Conservation (phyloP, 2,329 filamentous ascomycete genomes). For the Penicillium sp. region DNA sequence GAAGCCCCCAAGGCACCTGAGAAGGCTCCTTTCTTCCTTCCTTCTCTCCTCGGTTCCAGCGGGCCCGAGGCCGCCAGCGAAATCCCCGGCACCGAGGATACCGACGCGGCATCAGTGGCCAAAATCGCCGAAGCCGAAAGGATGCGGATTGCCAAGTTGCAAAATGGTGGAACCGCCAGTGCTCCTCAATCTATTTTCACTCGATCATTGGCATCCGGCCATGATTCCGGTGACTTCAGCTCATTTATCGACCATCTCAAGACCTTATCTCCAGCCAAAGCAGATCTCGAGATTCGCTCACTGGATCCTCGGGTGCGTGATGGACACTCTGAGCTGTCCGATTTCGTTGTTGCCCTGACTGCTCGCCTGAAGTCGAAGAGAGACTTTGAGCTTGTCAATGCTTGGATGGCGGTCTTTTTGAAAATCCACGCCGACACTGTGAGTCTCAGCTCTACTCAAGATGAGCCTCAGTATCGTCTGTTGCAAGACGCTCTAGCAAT, state of each 20-base stretch:
- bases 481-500: conserved; percentile 61
- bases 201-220: conserved; percentile 46
- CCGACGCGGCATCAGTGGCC: conserved; percentile 29
- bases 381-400: conserved; percentile 92
- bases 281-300: conserved; percentile 88
- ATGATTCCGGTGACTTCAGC: conserved; percentile 60
- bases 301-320: conserved; percentile 53
- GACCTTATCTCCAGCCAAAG: conserved; percentile 75
- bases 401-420: conserved; percentile 96
- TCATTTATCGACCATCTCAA: conserved; percentile 77
- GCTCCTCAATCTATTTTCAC: conserved; percentile 45
- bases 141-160: conserved; percentile 69
- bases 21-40: conserved; percentile 94
- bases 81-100: conserved; percentile 29
- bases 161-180: conserved; percentile 47
- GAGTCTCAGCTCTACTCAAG: conserved; percentile 44
- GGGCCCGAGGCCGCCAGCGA: conserved; percentile 23
- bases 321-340: conserved; percentile 66
- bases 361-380: conserved; percentile 64
- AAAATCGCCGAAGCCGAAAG: conserved; percentile 49
- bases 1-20: conserved; percentile 89
- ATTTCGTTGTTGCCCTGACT: conserved; percentile 81
- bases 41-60: conserved; percentile 41
- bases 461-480: conserved; percentile 44
- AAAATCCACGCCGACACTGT: conserved; percentile 70